Evolutionary conservation across 257 asterid species (phyloP).

Genomic region (Solanum raphanifolium): DNA sequence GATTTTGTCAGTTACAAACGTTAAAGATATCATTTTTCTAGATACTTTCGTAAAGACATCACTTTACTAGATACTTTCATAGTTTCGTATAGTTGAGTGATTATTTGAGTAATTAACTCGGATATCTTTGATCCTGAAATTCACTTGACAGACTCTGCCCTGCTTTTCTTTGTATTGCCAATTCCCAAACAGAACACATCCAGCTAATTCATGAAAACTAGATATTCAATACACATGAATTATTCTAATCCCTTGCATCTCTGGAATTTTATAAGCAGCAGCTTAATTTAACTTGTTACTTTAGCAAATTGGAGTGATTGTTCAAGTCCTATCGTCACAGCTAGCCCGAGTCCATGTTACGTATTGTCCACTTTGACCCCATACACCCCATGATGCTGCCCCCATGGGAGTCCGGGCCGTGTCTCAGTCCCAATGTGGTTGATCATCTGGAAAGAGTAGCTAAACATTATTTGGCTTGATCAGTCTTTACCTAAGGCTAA

Average conservation of each 20-base stretch:
- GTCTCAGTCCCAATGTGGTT: not conserved
- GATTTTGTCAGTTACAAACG: not conserved
- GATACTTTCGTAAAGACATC: not conserved
- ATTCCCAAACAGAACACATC: not conserved
- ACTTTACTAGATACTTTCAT: not conserved
- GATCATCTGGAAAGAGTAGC: not conserved
- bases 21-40: accelerated
- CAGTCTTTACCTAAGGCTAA: not conserved
- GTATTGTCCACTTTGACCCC: not conserved
- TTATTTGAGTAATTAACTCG: not conserved
- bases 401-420: not conserved
- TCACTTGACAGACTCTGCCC: not conserved
- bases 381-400: not conserved
- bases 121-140: not conserved
- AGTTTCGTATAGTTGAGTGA: not conserved
- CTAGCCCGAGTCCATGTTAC: not conserved
- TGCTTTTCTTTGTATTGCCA: not conserved
- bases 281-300: not conserved
- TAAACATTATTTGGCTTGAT: not conserved
- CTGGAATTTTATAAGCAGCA: not conserved
- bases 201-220: not conserved
- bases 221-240: not conserved
- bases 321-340: not conserved
- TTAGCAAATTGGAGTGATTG: not conserved
- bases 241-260: not conserved